These are phyloP conservation scores for Acmispon strigosus DNA, from an alignment of 306 rosid genomes.

Conservation along the genomic window DNA sequence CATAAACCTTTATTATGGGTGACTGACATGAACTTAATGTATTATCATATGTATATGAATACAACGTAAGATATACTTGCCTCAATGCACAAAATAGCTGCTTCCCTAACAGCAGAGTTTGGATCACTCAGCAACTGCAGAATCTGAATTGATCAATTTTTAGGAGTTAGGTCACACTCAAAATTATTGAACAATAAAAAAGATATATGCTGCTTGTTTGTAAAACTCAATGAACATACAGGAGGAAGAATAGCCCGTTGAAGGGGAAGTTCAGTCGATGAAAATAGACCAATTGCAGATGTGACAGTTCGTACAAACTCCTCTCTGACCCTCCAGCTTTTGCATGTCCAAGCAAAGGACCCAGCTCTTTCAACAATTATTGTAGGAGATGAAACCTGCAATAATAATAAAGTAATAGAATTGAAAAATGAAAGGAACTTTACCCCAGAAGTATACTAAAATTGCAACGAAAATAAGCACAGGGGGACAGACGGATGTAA, in stretches of 20 bases:
- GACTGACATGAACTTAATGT: slow-evolving; percentile 6
- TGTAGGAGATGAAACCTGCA: slow-evolving; percentile 94
- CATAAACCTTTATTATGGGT: background rate
- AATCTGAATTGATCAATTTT: slow-evolving; percentile 42
- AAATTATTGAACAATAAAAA: background rate
- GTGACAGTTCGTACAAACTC: slow-evolving; percentile 97
- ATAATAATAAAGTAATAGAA: background rate
- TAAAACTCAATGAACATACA: slow-evolving; percentile 41
- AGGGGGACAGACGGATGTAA: background rate
- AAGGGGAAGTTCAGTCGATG: slow-evolving; percentile 89
- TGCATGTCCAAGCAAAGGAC: slow-evolving; percentile 89
- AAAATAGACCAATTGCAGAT: slow-evolving; percentile 83
- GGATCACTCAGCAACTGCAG: slow-evolving; percentile 88
- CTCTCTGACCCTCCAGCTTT: slow-evolving; percentile 96
- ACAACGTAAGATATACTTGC: slow-evolving; percentile 29
- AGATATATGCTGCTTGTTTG: background rate
- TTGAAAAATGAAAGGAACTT: slow-evolving; percentile 11
- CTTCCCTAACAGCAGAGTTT: slow-evolving; percentile 85
- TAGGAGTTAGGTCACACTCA: background rate
- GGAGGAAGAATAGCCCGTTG: slow-evolving; percentile 91
- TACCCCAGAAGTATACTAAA: slow-evolving; percentile 2
- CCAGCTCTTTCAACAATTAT: slow-evolving; percentile 98
- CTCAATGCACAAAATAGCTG: slow-evolving; percentile 90
- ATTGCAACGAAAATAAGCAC: slow-evolving; percentile 1
- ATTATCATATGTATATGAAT: background rate